phyloP scores from a whole-genome alignment of 768 basidiomycete species.

The Suillus discolor region DNA sequence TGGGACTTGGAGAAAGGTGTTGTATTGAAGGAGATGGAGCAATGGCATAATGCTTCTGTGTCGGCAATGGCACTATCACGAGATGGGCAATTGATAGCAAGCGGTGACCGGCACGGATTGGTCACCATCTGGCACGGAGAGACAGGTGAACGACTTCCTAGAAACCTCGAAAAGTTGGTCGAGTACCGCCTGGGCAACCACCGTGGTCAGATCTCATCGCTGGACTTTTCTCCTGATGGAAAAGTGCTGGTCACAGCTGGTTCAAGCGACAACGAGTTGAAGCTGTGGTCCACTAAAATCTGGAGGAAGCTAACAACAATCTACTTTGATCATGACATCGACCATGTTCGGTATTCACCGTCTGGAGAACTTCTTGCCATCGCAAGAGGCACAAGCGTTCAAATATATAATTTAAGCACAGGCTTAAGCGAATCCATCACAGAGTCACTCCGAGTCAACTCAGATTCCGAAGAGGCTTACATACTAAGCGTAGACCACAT shows the following conservation, averaged over 20 bases:
- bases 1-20: not conserved
- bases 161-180: not conserved
- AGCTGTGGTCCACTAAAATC: not conserved
- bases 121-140: not conserved
- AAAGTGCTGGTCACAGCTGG: not conserved
- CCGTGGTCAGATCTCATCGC: not conserved
- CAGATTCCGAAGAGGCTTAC: not conserved
- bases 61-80: not conserved
- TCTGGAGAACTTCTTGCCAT: not conserved
- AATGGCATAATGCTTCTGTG: not conserved
- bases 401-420: not conserved
- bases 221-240: not conserved
- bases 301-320: not conserved
- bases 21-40: not conserved
- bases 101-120: fast-evolving
- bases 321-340: not conserved
- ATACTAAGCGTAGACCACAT: too few species aligned
- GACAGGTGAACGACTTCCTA: not conserved
- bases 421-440: not conserved
- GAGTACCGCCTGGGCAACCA: not conserved
- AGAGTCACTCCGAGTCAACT: too few species aligned
- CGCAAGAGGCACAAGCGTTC: not conserved
- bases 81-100: not conserved
- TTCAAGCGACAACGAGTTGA: not conserved
- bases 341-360: not conserved